Evolutionary conservation across 1,284 basidiomycete species (phyloP).

Genomic region (Ceratobasidium sp.): DNA sequence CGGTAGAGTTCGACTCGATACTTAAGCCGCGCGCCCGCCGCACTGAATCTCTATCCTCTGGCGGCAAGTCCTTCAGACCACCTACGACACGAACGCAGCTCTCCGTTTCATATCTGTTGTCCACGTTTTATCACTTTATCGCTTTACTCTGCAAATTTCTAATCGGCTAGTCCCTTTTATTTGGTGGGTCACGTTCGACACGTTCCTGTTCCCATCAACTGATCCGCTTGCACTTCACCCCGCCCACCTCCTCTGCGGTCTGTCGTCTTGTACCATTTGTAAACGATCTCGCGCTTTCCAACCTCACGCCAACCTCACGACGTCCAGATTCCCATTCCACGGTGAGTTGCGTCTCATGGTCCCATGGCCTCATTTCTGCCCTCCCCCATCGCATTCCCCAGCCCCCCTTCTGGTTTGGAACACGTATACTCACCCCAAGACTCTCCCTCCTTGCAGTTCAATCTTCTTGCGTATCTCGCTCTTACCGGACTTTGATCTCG

Average conservation of each 20-base stretch:
- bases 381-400: not conserved
- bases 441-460: slow-evolving; percentile 7
- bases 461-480: slow-evolving; percentile 14
- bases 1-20: not conserved
- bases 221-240: slow-evolving; percentile 26
- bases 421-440: slow-evolving; percentile 1
- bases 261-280: slow-evolving; percentile 7
- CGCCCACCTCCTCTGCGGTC: slow-evolving; percentile 25
- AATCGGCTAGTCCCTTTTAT: slow-evolving; percentile 33
- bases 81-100: slow-evolving; percentile 35
- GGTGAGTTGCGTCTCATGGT: slow-evolving; percentile 16
- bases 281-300: slow-evolving; percentile 7
- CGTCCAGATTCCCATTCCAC: slow-evolving; percentile 19
- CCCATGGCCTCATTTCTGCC: no score
- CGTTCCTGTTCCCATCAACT: slow-evolving; percentile 42
- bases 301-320: slow-evolving; percentile 37
- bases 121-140: slow-evolving; percentile 36
- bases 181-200: slow-evolving; percentile 40
- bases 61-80: slow-evolving; percentile 27
- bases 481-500: slow-evolving; percentile 4
- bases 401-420: not conserved
- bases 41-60: slow-evolving; percentile 22
- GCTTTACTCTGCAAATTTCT: slow-evolving; percentile 34
- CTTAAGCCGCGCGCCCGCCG: slow-evolving; percentile 7
- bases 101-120: slow-evolving; percentile 27